phyloP scores from a whole-genome alignment of 2,329 filamentous ascomycete species.

The Hypoxylon sp. region DNA sequence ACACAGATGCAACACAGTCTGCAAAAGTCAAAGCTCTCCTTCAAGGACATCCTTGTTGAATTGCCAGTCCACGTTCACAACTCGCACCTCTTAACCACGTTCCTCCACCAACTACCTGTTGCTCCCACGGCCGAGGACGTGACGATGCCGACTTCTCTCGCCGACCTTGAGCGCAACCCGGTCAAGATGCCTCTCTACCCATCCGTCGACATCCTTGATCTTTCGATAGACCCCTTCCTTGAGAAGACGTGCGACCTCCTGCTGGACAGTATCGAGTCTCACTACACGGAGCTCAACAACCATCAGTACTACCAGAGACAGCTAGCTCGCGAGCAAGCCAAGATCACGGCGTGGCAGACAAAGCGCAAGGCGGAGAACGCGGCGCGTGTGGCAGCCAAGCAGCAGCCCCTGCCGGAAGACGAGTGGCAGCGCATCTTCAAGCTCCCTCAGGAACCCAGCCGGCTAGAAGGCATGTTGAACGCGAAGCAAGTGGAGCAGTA shows the following conservation, averaged over 20 bases:
- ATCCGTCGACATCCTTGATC: conserved; percentile 87
- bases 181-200: conserved; percentile 75
- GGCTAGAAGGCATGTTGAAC: conserved; percentile 93
- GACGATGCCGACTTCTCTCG: conserved; percentile 78
- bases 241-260: conserved; percentile 98
- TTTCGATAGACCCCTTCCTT: conserved; percentile 95
- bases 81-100: conserved; percentile 94
- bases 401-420: conserved; percentile 88
- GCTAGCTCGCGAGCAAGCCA: conserved; percentile 90
- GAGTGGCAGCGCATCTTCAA: conserved; percentile 99
- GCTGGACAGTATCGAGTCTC: conserved; percentile 94
- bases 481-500: conserved; percentile 98
- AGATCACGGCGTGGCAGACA: conserved; percentile 94
- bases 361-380: conserved; percentile 98
- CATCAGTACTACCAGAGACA: conserved; percentile 96
- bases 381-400: conserved; percentile 83
- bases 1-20: conserved; percentile 71
- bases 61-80: conserved; percentile 91
- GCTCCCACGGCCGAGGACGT: conserved; percentile 71
- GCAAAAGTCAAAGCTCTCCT: conserved; percentile 91
- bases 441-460: conserved; percentile 91
- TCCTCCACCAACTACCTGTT: conserved; percentile 88
- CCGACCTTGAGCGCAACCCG: conserved; percentile 75
- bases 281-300: conserved; percentile 99
- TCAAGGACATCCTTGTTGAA: conserved; percentile 93